phyloP scores from a whole-genome alignment of 176 grass and related monocot genomes.

The Zea luxurians region DNA sequence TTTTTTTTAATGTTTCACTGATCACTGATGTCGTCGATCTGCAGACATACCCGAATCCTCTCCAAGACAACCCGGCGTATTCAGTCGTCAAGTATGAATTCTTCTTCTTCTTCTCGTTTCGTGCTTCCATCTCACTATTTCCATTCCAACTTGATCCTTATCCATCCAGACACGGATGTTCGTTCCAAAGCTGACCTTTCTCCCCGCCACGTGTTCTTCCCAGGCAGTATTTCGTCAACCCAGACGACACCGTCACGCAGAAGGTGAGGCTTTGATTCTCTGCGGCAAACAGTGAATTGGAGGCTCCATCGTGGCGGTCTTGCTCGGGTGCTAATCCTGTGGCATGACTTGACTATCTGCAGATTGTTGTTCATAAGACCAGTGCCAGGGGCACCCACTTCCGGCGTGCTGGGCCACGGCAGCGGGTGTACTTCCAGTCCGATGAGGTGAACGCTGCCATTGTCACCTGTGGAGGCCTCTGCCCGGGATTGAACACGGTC shows the following conservation, averaged over 20 bases:
- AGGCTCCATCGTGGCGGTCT: too few species aligned
- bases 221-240: conserved; percentile 95
- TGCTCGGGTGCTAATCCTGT: too few species aligned
- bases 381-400: conserved; percentile 84
- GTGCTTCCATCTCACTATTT: conserved; percentile 6
- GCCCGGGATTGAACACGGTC: conserved; percentile 90
- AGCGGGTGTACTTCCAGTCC: conserved; percentile 80
- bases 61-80: conserved; percentile 89
- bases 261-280: conserved; percentile 45
- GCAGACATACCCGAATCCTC: conserved; percentile 82
- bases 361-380: conserved; percentile 85
- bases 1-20: too few species aligned
- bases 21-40: conserved; percentile 28
- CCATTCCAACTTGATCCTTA: not conserved
- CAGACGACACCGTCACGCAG: conserved; percentile 77
- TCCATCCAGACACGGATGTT: conserved; percentile 15
- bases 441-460: conserved; percentile 86
- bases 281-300: not conserved
- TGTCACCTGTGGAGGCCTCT: conserved; percentile 93
- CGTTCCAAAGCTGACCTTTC: conserved; percentile 31
- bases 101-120: conserved; percentile 15
- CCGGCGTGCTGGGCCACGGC: conserved; percentile 80
- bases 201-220: conserved; percentile 37
- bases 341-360: not conserved
- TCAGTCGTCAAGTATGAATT: conserved; percentile 90